phyloP scores from a whole-genome alignment of 306 rosid genomes.

The Vigna mungo region DNA sequence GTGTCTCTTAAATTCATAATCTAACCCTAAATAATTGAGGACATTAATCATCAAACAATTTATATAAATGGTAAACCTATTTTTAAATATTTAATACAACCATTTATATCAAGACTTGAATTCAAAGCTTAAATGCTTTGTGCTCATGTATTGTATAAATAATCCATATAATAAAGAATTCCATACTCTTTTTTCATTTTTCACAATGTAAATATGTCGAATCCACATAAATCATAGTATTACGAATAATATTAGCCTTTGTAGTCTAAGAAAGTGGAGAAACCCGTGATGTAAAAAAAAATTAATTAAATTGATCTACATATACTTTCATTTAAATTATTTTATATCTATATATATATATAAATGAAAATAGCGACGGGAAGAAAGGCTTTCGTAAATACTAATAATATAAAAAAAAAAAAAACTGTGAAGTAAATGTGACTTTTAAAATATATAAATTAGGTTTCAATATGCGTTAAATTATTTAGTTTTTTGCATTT shows the following conservation, averaged over 20 bases:
- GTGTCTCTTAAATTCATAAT: constrained; percentile 10
- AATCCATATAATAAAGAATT: too few relatives aligned
- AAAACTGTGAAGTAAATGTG: background rate
- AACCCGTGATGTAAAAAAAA: too few relatives aligned
- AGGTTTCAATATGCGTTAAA: background rate
- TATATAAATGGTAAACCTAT: too few relatives aligned
- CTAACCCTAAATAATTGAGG: background rate
- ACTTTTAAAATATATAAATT: background rate
- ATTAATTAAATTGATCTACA: too few relatives aligned
- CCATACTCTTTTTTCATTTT: too few relatives aligned
- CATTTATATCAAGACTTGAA: background rate
- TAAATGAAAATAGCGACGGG: background rate
- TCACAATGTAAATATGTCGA: too few relatives aligned
- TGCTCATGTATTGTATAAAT: too few relatives aligned
- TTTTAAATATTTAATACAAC: background rate
- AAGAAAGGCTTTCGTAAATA: background rate
- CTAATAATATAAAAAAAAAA: background rate
- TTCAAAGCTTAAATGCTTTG: too few relatives aligned
- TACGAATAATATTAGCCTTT: too few relatives aligned
- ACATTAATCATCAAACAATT: too few relatives aligned
- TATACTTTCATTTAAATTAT: background rate
- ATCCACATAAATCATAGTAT: too few relatives aligned
- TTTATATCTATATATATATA: background rate
- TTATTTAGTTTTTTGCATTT: background rate
- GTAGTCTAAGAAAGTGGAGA: too few relatives aligned